phyloP scores from a whole-genome alignment of 2,329 filamentous ascomycete genomes.

The Ceratocystis ficicola region DNA sequence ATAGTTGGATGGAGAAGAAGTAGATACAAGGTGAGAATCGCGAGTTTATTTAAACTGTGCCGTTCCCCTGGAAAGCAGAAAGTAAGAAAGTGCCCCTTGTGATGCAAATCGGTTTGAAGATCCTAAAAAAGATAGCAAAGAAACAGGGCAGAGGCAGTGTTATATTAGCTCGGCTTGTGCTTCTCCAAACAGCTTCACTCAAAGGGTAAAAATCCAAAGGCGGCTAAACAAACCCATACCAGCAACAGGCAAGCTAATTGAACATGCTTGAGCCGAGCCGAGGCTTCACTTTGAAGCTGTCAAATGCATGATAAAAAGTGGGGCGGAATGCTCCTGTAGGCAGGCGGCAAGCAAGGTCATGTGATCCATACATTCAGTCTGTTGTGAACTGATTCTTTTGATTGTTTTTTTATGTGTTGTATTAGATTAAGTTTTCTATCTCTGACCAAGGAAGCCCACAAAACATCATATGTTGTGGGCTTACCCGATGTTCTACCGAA shows the following conservation, averaged over 20 bases:
- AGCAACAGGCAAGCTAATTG: not conserved
- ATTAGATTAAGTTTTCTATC: too few relatives aligned
- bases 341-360: not conserved
- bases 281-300: conserved; percentile 12
- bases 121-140: not conserved
- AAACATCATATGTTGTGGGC: too few relatives aligned
- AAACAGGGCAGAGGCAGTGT: not conserved
- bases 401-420: too few relatives aligned
- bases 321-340: not conserved
- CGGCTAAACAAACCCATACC: not conserved
- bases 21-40: conserved; percentile 15
- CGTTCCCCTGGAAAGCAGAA: not conserved
- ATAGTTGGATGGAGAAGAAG: not conserved
- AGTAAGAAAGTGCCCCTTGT: too few relatives aligned
- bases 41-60: not conserved
- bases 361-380: not conserved
- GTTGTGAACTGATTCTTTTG: too few relatives aligned
- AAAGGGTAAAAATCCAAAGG: not conserved
- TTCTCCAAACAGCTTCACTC: not conserved
- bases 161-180: not conserved
- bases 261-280: conserved; percentile 15
- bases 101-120: not conserved
- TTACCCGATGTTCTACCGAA: too few relatives aligned
- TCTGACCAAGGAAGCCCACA: too few relatives aligned
- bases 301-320: not conserved